Percentiles rank a stretch among this genome's conserved stretches.
Evolutionary conservation across 805 yeast species (phyloP).

Genomic region (Yamadazyma scolyti): DNA sequence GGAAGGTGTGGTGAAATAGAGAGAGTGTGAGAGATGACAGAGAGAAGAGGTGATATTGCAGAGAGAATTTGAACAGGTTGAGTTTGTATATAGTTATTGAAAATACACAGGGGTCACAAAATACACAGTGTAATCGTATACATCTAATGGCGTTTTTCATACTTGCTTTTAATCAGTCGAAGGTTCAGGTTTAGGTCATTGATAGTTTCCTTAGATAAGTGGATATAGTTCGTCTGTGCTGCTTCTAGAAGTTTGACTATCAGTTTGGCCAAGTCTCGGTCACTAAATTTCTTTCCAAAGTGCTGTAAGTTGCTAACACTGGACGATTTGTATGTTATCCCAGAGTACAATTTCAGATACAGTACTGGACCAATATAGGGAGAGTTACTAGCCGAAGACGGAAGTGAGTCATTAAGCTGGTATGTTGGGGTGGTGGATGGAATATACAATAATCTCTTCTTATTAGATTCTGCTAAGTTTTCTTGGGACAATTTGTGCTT

Average conservation of each 20-base stretch:
- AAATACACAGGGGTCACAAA: too few species aligned
- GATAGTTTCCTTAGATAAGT: slow-evolving; percentile 16
- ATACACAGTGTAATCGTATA: too few species aligned
- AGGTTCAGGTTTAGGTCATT: slow-evolving; percentile 24
- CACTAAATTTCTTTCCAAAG: slow-evolving; percentile 6
- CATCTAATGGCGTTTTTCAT: too few species aligned
- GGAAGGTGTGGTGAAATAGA: too few species aligned
- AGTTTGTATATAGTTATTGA: too few species aligned
- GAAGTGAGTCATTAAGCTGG: slow-evolving; percentile 14
- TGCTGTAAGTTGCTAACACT: slow-evolving; percentile 4
- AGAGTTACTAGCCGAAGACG: slow-evolving; percentile 11
- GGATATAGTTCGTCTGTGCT: slow-evolving; percentile 15
- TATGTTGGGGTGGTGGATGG: slow-evolving; percentile 2
- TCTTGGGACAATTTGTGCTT: slow-evolving; percentile 4
- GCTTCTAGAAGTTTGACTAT: slow-evolving; percentile 18
- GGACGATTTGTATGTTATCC: slow-evolving; percentile 10
- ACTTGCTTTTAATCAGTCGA: too few species aligned
- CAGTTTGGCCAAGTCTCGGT: slow-evolving; percentile 10
- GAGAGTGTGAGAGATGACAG: too few species aligned
- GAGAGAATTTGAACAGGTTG: too few species aligned
- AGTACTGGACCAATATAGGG: slow-evolving; percentile 8
- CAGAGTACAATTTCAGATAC: slow-evolving; percentile 5
- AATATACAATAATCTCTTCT: slow-evolving; percentile 1
- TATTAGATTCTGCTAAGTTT: not conserved
- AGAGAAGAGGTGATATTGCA: too few species aligned